Evolutionary conservation across 306 rosid genomes (phyloP), one percentile per base, ranked within the genome.

Genomic region (Casuarina glauca): DNA sequence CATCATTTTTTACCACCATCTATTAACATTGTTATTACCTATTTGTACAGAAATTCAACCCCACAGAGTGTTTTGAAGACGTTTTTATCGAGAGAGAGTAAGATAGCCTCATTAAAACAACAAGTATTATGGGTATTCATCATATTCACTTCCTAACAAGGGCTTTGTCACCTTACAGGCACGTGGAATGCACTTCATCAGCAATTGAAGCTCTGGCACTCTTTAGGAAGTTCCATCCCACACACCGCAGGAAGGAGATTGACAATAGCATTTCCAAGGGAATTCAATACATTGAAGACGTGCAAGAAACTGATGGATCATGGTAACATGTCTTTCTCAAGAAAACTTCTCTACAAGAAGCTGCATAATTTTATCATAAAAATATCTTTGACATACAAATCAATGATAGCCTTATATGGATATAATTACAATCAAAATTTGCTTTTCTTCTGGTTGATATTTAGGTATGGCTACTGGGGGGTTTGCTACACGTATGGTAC

Each of bases 401-500:
- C 16, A 52, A 53, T 4, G 17, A 19, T 3, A 52, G 58, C 58
- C 20, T 15, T 1, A 12, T 16, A 8, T 52, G 58, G 58, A 12
- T 52, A 52, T 52, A 16, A 52, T 19, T 12, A 2, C 20, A 52
- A 12, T 4, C 13, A 19, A 13, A 12, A 2, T 52, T 52, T 4
- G n/a, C 16, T 13, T 15, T 52, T 52, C 58, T 52, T 52, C 17
- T 15, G 58, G n/a, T 26, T 26, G 32, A 26, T 26, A 38, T 44
- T 26, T 26, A 91, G 94, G 97, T 89, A 89, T 26, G 97, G 97
- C 9, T 76, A 89, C 74, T 93, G 97, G 96, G 97, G 93, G 36
- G 82, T 93, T 62, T 93, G 96, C 78, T 93, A 87, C 81, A 93
- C 93, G 0, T 93, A 93, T 42, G 96, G 87, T 39, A 84, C 95